Conservation (phyloP, 2,329 filamentous ascomycete species). For the Alternaria gansuensis region DNA sequence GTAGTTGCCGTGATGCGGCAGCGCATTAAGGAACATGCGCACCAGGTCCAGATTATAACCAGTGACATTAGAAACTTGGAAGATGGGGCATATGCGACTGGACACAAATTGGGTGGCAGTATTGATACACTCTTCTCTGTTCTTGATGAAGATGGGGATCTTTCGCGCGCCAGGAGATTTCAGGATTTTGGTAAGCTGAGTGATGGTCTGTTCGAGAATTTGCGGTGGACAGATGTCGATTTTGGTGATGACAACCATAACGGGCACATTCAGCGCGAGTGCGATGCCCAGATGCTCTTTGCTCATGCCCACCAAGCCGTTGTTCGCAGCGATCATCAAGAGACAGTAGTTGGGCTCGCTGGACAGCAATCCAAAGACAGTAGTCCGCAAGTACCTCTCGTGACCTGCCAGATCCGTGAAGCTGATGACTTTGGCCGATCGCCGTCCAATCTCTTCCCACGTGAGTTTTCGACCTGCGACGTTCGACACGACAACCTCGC, state of each 20-base stretch:
- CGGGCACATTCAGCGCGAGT: slow-evolving; percentile 90
- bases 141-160: slow-evolving; percentile 95
- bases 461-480: slow-evolving; percentile 86
- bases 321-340: slow-evolving; percentile 98
- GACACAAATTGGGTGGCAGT: slow-evolving; percentile 96
- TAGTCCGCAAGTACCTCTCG: slow-evolving; percentile 93
- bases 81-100: slow-evolving; percentile 93
- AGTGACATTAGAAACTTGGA: slow-evolving; percentile 98
- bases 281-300: slow-evolving; percentile 98
- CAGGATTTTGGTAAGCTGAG: slow-evolving; percentile 89
- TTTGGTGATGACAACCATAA: slow-evolving; percentile 98
- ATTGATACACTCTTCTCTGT: slow-evolving; percentile 88
- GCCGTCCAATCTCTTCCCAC: slow-evolving; percentile 97
- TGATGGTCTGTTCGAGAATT: slow-evolving; percentile 91
- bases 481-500: slow-evolving; percentile 81
- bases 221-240: slow-evolving; percentile 98
- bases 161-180: slow-evolving; percentile 94
- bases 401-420: slow-evolving; percentile 97
- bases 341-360: slow-evolving; percentile 97
- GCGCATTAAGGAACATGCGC: slow-evolving; percentile 90
- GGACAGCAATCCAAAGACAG: slow-evolving; percentile 92
- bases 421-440: slow-evolving; percentile 93
- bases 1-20: slow-evolving; percentile 94
- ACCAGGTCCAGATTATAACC: slow-evolving; percentile 90
- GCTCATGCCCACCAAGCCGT: slow-evolving; percentile 96